Percentiles rank a stretch among this genome's conserved stretches.
Evolutionary conservation across 768 basidiomycete species (phyloP).

Genomic region (Mycena galericulata): DNA sequence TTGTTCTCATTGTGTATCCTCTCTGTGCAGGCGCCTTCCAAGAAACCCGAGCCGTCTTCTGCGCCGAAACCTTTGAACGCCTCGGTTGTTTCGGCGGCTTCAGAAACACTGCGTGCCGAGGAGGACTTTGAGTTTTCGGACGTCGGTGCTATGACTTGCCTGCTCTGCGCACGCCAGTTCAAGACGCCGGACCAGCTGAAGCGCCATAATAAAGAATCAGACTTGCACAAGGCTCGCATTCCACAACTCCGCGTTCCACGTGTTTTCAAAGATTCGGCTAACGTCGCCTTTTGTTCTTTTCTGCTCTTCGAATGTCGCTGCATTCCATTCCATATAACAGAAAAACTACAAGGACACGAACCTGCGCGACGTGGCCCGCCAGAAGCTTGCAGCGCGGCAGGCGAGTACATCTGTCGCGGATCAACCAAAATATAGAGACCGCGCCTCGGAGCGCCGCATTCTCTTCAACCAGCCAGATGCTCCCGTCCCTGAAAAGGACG

Average conservation of each 20-base stretch:
- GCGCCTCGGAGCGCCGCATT: slow-evolving; percentile 90
- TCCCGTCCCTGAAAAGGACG: slow-evolving; percentile 69
- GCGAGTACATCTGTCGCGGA: slow-evolving; percentile 46
- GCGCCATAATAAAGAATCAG: slow-evolving; percentile 93
- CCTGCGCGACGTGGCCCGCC: slow-evolving; percentile 78
- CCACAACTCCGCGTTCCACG: slow-evolving; percentile 51
- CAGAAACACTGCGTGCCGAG: slow-evolving; percentile 57
- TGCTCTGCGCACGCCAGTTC: slow-evolving; percentile 95
- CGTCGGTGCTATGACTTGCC: slow-evolving; percentile 76
- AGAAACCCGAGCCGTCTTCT: slow-evolving; percentile 36
- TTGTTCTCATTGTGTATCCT: slow-evolving; percentile 42
- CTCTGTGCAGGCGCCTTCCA: slow-evolving; percentile 43
- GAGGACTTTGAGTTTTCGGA: slow-evolving; percentile 89
- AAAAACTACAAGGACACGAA: slow-evolving; percentile 85
- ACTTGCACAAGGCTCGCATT: slow-evolving; percentile 89
- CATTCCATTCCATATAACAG: slow-evolving; percentile 56
- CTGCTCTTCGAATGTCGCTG: slow-evolving; percentile 30
- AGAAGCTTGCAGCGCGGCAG: slow-evolving; percentile 68
- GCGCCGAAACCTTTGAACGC: slow-evolving; percentile 29
- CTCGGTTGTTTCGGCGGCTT: slow-evolving; percentile 28
- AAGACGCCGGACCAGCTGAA: slow-evolving; percentile 87
- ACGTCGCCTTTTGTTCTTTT: slow-evolving; percentile 37
- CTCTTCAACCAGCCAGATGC: slow-evolving; percentile 94
- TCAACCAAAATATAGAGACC: slow-evolving; percentile 92
- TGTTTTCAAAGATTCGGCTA: slow-evolving; percentile 33